These are phyloP conservation scores for Leonotis leonurus DNA, from an alignment of 257 asterid genomes.

Conservation along the genomic window DNA sequence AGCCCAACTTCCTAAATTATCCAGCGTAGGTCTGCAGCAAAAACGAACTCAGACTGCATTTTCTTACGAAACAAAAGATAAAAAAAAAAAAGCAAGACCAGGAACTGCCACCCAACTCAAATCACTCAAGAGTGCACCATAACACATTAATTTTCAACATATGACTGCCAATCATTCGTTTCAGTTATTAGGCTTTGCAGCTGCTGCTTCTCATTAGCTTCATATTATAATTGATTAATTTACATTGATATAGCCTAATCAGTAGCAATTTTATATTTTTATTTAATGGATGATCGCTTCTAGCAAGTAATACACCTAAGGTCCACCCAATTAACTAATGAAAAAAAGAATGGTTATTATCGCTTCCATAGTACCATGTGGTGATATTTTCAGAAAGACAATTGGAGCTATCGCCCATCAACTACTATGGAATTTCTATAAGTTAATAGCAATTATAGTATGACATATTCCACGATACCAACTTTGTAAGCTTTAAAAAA, in stretches of 20 bases:
- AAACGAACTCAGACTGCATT: not conserved
- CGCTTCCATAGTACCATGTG: not conserved
- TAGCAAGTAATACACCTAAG: not conserved
- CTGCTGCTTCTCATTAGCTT: not conserved
- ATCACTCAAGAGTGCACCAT: not conserved
- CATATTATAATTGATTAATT: not conserved
- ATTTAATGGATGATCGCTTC: not conserved
- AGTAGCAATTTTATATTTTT: not conserved
- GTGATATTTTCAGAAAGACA: not conserved
- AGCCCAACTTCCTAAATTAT: not conserved
- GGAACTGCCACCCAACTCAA: not conserved
- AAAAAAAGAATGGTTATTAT: not conserved
- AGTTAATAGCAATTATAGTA: not conserved
- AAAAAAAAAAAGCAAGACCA: not conserved
- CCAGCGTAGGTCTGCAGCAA: not conserved
- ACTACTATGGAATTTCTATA: not conserved
- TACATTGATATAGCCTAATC: not conserved
- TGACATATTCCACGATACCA: not conserved
- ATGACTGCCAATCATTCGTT: not conserved
- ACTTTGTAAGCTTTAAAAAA: not conserved
- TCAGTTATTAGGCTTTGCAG: not conserved
- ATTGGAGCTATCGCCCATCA: not conserved
- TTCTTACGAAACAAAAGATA: not conserved
- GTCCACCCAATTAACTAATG: not conserved
- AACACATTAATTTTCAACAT: not conserved